Base-by-base conservation (phyloP, 2,329 filamentous ascomycete species). In the Colletotrichum tropicicola region DNA sequence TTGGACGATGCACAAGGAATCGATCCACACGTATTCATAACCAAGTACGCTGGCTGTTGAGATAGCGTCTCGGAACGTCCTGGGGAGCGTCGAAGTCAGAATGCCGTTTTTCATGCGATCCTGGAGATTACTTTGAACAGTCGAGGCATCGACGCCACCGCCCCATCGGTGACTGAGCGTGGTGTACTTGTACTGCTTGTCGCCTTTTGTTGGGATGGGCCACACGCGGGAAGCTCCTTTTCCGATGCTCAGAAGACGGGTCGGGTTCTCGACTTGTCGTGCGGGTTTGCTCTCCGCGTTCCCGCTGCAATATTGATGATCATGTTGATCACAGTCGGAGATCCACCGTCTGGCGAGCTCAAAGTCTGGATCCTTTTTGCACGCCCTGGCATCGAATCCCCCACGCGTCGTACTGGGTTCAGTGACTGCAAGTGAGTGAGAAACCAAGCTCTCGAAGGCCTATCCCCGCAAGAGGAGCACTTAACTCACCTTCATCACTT, bases 1-100 rank as follows among this genome's bases (percentile, higher is more conserved):
- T 27, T 66, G 63, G 7, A 62, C 10, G 27, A 62, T 66, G 4
- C 53, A 53, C 6, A 62, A 13, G 8, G 63, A 66, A 21, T 63
- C 44, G 13, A 57, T 49, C 63, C 63, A 43, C 23, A 45, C 23
- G 41, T 45, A 45, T 5, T 15, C 17, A n/a, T 45, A 45, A n/a
- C 21, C 41, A 6, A 45, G 21, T 21, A 3, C 41, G 15, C 15
- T n/a, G 8, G 41, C 21, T 5, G 17, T 15, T 8, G 19, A 13
- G 17, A 45, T 23, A 5, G 41, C 41, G 21, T 45, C 41, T n/a
- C 41, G 7, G 21, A 25, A 23, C 5, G 17, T 44, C 13, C n/a
- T 1, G 1, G 41, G 2, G 1, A 39, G n/a, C 1, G 6, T 17
- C 15, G 37, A 39, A 1, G 37, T 39, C 15, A 39, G n/a, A 1